These are phyloP conservation scores for Saccharomycopsis schoenii DNA, from an alignment of 805 yeast species.

Conservation along the genomic window DNA sequence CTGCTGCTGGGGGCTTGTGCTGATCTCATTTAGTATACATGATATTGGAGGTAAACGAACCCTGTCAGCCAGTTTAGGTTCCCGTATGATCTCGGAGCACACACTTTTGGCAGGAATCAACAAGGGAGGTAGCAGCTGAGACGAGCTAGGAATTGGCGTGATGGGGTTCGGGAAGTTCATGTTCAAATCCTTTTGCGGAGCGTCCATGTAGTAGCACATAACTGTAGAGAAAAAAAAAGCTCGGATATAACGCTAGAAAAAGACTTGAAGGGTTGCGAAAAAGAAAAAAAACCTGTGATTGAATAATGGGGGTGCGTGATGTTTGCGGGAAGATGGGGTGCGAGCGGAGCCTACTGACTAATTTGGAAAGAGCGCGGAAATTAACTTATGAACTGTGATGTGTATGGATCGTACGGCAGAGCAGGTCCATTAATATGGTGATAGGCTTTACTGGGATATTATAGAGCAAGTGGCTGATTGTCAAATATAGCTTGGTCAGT, in stretches of 20 bases:
- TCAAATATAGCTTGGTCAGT: no score
- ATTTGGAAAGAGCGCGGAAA: background rate
- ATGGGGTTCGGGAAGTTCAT: background rate
- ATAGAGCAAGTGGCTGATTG: no score
- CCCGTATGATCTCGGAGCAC: background rate
- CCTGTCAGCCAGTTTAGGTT: background rate
- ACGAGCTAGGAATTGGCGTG: background rate
- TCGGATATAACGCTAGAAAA: background rate
- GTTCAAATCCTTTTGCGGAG: background rate
- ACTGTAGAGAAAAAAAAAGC: background rate
- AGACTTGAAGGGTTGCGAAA: background rate
- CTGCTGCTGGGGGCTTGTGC: background rate
- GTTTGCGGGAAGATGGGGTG: background rate
- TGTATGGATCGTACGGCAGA: background rate
- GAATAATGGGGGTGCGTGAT: background rate
- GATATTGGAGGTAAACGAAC: background rate
- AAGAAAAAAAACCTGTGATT: background rate
- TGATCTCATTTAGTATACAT: background rate
- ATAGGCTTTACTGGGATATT: no score
- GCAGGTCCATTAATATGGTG: no score
- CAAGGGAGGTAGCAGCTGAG: background rate
- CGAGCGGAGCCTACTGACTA: background rate
- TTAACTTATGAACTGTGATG: background rate
- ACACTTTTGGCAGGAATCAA: background rate
- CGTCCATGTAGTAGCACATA: slow-evolving; percentile 1